Evolutionary conservation across 768 basidiomycete genomes (phyloP).

Genomic region (Clavaria fumosa): DNA sequence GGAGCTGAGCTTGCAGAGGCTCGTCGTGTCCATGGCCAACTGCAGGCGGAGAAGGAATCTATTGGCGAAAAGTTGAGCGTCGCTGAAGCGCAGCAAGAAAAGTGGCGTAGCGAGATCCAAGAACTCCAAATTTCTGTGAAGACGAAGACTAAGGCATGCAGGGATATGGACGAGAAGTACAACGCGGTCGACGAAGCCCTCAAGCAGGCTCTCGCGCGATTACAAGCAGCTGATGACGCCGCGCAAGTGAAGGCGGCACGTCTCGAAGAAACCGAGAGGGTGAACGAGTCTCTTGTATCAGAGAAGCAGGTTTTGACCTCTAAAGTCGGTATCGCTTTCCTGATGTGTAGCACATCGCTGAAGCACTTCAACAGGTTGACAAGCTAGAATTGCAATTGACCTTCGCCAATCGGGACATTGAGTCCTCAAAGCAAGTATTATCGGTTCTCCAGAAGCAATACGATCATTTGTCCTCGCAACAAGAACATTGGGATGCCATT

Average conservation of each 20-base stretch:
- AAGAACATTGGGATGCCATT: slow-evolving; percentile 67
- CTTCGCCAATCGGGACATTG: slow-evolving; percentile 48
- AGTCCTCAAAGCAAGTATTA: slow-evolving; percentile 35
- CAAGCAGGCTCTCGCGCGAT: slow-evolving; percentile 51
- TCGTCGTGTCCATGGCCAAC: slow-evolving; percentile 59
- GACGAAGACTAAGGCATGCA: slow-evolving; percentile 30
- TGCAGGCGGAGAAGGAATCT: slow-evolving; percentile 70
- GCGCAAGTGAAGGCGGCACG: slow-evolving; percentile 44
- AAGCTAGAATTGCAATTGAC: slow-evolving; percentile 42
- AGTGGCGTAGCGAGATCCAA: slow-evolving; percentile 37
- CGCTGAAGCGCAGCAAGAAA: slow-evolving; percentile 52
- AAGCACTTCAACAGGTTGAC: slow-evolving; percentile 30
- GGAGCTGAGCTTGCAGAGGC: slow-evolving; percentile 66
- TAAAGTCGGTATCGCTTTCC: slow-evolving; percentile 31
- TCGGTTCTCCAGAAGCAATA: slow-evolving; percentile 41
- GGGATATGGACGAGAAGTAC: slow-evolving; percentile 34
- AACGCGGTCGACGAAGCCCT: slow-evolving; percentile 57
- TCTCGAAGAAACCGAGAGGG: slow-evolving; percentile 46
- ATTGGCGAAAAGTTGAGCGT: slow-evolving; percentile 43
- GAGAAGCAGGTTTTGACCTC: slow-evolving; percentile 43
- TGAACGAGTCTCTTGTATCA: slow-evolving; percentile 33
- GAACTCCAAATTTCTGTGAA: slow-evolving; percentile 31
- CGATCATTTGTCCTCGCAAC: slow-evolving; percentile 43
- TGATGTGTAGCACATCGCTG: background rate
- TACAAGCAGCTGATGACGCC: slow-evolving; percentile 59